Conservation (phyloP, 1,139 yeast species). For the Scheffersomyces quercinus region DNA sequence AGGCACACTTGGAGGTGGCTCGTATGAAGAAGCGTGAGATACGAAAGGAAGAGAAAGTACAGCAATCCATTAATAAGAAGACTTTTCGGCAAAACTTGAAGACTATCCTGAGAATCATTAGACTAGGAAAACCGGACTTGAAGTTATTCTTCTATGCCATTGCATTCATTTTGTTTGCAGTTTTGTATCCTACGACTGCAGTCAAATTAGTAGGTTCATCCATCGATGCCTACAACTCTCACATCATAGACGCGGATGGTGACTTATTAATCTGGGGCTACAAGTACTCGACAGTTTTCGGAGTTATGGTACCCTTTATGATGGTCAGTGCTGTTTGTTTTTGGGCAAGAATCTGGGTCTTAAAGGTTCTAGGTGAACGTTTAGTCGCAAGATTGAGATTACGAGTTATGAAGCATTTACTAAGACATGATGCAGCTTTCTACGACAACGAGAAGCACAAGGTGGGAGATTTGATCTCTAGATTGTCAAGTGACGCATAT, state of each 20-base stretch:
- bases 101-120: constrained; percentile 39
- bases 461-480: constrained; percentile 55
- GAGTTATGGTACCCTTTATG: constrained; percentile 50
- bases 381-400: constrained; percentile 47
- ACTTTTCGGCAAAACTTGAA: constrained; percentile 35
- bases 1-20: constrained; percentile 32
- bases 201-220: constrained; percentile 50
- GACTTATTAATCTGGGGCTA: constrained; percentile 48
- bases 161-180: constrained; percentile 47
- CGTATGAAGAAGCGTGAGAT: constrained; percentile 26
- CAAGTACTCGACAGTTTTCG: constrained; percentile 42
- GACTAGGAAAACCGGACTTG: constrained; percentile 43
- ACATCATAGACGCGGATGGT: constrained; percentile 40
- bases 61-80: constrained; percentile 24
- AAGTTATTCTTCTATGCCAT: constrained; percentile 41
- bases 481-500: constrained; percentile 56
- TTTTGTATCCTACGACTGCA: constrained; percentile 46
- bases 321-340: constrained; percentile 44
- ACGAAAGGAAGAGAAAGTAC: constrained; percentile 36
- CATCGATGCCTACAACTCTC: constrained; percentile 44
- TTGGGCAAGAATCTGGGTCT: constrained; percentile 53
- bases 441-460: constrained; percentile 54
- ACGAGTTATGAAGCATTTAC: constrained; percentile 48
- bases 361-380: constrained; percentile 39
- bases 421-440: constrained; percentile 53